Evolutionary conservation across 1,284 basidiomycete genomes (phyloP).

Genomic region (Apiotrichum akiyoshidainum): DNA sequence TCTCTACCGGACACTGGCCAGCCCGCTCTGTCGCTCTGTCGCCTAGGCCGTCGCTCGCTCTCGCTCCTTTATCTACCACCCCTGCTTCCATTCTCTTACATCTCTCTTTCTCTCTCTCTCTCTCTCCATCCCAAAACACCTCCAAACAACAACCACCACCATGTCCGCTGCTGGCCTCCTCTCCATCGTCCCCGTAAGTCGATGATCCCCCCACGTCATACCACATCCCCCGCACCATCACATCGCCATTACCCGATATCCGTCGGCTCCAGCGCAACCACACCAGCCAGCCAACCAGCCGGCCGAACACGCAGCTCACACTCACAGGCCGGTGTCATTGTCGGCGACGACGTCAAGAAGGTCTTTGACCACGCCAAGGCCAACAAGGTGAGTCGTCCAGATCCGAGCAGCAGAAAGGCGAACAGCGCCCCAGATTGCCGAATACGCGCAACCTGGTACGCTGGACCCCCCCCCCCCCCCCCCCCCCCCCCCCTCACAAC

Average conservation of each 20-base stretch:
- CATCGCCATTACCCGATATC: not conserved
- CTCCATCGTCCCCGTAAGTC: slow-evolving; percentile 45
- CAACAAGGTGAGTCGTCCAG: slow-evolving; percentile 61
- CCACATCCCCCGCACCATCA: not conserved
- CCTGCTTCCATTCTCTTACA: not conserved
- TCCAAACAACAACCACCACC: not conserved
- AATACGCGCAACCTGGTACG: too few relatives aligned
- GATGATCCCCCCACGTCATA: not conserved
- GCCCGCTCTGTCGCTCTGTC: too few relatives aligned
- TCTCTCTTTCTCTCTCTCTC: slow-evolving; percentile 3
- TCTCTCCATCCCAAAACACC: not conserved
- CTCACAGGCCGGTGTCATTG: slow-evolving; percentile 74
- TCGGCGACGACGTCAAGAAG: slow-evolving; percentile 75
- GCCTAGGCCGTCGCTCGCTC: too few relatives aligned
- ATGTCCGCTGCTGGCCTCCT: slow-evolving; percentile 40
- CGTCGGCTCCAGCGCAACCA: not conserved
- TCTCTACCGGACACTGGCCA: too few relatives aligned
- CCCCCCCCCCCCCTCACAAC: too few relatives aligned
- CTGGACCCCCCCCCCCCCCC: too few relatives aligned
- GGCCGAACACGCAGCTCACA: not conserved
- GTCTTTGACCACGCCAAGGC: slow-evolving; percentile 82
- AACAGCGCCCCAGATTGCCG: not conserved
- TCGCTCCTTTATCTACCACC: not conserved
- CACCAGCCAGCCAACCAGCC: not conserved
- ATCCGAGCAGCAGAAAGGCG: not conserved